These are phyloP conservation scores for Colletotrichum melonis DNA, from an alignment of 2,329 filamentous ascomycete species.

Conservation along the genomic window DNA sequence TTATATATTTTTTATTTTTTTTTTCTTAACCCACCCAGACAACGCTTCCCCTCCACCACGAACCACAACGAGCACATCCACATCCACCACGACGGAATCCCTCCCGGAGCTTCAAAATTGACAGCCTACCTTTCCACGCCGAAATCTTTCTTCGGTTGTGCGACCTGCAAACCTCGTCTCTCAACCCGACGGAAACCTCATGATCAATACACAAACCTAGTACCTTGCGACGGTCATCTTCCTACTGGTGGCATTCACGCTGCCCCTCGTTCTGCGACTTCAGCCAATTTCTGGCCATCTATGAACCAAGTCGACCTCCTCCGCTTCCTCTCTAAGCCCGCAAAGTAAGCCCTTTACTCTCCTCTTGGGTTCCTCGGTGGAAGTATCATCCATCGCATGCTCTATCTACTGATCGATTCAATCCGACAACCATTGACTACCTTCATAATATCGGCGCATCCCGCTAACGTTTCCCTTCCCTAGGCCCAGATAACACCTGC, in stretches of 20 bases:
- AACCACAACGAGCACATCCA: slow-evolving; percentile 23
- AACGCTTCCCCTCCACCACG: slow-evolving; percentile 5
- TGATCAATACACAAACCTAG: not conserved
- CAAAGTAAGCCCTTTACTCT: slow-evolving; percentile 74
- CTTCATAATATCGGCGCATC: not conserved
- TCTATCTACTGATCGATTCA: not conserved
- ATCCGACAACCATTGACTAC: not conserved
- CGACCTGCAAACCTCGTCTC: not conserved
- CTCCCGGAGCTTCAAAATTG: slow-evolving; percentile 27
- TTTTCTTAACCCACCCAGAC: slow-evolving; percentile 13
- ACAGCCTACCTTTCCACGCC: not conserved
- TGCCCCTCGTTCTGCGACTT: slow-evolving; percentile 7
- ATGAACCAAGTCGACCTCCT: slow-evolving; percentile 94
- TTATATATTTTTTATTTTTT: slow-evolving; percentile 14
- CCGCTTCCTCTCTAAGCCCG: slow-evolving; percentile 93
- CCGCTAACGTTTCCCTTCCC: slow-evolving; percentile 25
- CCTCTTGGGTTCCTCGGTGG: not conserved
- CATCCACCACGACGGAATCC: slow-evolving; percentile 25
- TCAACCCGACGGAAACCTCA: not conserved
- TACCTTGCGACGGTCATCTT: slow-evolving; percentile 11
- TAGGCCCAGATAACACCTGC: slow-evolving; percentile 37
- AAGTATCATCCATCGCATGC: not conserved
- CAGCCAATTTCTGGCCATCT: slow-evolving; percentile 57
- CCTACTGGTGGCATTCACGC: slow-evolving; percentile 13
- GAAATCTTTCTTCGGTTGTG: not conserved